Evolutionary conservation across 306 rosid species (phyloP), one percentile per base, ranked within the genome.

Genomic region (Castanospermum australe): DNA sequence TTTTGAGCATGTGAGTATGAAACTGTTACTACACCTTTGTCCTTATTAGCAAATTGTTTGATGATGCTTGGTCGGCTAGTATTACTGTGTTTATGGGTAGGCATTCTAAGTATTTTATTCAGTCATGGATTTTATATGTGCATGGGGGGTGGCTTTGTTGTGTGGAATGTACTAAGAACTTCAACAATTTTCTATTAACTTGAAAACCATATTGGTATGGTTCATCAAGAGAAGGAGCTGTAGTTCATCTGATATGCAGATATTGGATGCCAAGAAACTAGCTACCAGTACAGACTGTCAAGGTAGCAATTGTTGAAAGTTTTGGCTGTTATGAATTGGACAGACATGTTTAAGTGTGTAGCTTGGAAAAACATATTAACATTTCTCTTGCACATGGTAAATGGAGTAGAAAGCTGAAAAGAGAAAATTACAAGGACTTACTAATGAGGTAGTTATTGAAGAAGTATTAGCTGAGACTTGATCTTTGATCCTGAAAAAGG

Each of bases 1-100:
- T 95, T 83, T 77, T 95, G 86, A 83, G 89, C 82, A 95, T 95
- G 99, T 95, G 50, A 83, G 87, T 56, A 2, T 56, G 18, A 47
- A 78, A 76, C 69, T 67, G 64, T 42, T 41, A 35, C 38, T 75
- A 5, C 44, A 21, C 38, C 5, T 69, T 57, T 62, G 39, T 64
- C 6, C 41, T 75, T 42, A 38, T 64, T 38, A 71, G n/a, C 18
- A 71, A 60, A 13, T 50, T 67, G 50, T 28, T 55, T 15, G 44
- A 55, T 30, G 57, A 77, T 45, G 51, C 50, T 72, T 63, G 62
- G 20, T 13, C 10, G 12, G 11, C 45, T 25, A 67, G 14, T 63
- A 63, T 42, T 70, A 1, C 32, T 70, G 28, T 41, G 47, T 62
- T 56, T 62, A 39, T 32, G 8, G 59, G 76, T 69, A 83, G 88